Conservation (phyloP, 1,284 basidiomycete species). For the Pseudozyma tsukubaensis region DNA sequence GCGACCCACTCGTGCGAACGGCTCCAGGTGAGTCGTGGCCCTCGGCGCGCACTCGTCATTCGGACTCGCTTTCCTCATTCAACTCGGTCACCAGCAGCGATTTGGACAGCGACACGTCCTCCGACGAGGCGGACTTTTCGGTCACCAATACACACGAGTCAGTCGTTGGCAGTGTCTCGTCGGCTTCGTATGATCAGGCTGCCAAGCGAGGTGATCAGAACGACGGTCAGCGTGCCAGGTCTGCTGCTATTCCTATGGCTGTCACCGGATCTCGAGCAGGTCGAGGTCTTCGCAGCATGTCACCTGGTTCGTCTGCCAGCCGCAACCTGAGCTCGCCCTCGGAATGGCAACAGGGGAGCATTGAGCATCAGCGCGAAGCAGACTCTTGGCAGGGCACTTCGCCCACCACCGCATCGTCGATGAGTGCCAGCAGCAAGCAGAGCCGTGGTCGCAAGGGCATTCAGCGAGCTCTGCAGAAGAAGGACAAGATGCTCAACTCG, state of each 20-base stretch:
- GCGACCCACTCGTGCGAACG: conserved; percentile 30
- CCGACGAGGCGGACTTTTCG: conserved; percentile 17
- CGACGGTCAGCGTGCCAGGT: background rate
- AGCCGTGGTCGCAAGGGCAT: conserved; percentile 38
- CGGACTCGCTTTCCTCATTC: conserved; percentile 27
- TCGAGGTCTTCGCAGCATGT: conserved; percentile 10
- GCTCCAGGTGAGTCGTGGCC: conserved; percentile 46
- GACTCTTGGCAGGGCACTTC: conserved; percentile 39
- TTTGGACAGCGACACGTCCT: conserved; percentile 28
- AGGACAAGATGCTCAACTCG: conserved; percentile 51
- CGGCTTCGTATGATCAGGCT: conserved; percentile 15
- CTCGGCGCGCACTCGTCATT: conserved; percentile 31
- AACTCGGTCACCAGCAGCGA: conserved; percentile 27
- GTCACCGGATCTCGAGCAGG: background rate
- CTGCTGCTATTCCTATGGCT: conserved; percentile 19
- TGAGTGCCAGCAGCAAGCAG: conserved; percentile 38
- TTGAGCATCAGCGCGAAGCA: conserved; percentile 23
- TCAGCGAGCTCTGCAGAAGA: conserved; percentile 40
- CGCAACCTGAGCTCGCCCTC: conserved; percentile 22
- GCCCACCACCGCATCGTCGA: conserved; percentile 29
- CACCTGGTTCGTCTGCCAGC: conserved; percentile 28
- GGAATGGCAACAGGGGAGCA: conserved; percentile 27
- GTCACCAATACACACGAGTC: conserved; percentile 32
- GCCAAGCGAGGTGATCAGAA: background rate
- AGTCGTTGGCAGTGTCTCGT: conserved; percentile 13